phyloP scores from a whole-genome alignment of 163 green algal genomes.

The Coccomyxa subellipsoidea region DNA sequence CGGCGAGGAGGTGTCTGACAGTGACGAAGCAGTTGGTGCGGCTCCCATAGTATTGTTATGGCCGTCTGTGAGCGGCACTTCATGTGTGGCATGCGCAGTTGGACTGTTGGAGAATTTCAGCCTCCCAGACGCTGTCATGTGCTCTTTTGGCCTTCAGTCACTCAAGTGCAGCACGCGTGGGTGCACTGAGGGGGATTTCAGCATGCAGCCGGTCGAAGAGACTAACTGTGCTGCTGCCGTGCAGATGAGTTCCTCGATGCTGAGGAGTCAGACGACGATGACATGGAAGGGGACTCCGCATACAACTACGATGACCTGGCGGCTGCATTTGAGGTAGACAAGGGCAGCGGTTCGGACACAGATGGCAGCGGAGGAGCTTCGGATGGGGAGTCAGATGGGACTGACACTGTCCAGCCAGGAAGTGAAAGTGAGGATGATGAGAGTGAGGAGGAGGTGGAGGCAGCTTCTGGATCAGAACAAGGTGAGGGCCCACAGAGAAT shows the following conservation, averaged over 20 bases:
- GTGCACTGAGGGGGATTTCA: no score
- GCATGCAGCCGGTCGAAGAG: no score
- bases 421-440: background rate
- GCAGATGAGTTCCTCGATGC: conserved; percentile 41
- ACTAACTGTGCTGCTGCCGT: background rate
- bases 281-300: conserved; percentile 21
- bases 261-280: conserved; percentile 42
- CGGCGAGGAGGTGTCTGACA: conserved; percentile 12
- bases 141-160: no score
- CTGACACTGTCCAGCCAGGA: background rate
- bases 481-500: background rate
- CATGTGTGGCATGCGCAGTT: no score
- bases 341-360: background rate
- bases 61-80: no score
- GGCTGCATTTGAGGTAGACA: conserved; percentile 37
- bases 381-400: background rate
- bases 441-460: no score
- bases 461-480: background rate
- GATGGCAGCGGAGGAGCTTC: background rate
- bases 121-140: no score
- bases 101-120: no score
- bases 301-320: conserved; percentile 49
- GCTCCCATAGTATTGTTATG: background rate
- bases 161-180: no score
- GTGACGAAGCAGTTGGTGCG: background rate